These are phyloP conservation scores for Monosporascus cannonballus DNA, from an alignment of 2,329 filamentous ascomycete species.

Conservation along the genomic window DNA sequence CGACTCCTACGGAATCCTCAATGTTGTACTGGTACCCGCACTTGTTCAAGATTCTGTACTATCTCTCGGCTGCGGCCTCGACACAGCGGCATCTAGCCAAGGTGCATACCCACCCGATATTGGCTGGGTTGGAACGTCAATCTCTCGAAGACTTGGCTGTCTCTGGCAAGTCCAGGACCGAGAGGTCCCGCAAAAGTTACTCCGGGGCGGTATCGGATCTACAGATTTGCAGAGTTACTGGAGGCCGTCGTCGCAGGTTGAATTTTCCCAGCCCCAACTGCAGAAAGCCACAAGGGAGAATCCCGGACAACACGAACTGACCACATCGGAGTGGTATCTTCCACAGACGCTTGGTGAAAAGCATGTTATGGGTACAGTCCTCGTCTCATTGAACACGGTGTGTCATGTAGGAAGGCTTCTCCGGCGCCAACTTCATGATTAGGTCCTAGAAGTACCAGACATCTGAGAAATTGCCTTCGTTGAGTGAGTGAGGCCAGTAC, in stretches of 20 bases:
- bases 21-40: background rate
- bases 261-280: background rate
- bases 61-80: background rate
- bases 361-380: background rate
- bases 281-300: background rate
- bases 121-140: background rate
- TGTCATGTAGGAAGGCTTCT: no score
- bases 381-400: background rate
- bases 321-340: background rate
- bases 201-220: background rate
- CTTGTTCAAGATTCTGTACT: background rate
- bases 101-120: background rate
- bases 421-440: no score
- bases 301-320: background rate
- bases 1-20: background rate
- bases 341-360: background rate
- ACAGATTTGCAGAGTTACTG: background rate
- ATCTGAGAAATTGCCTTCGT: background rate
- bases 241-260: background rate
- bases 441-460: background rate
- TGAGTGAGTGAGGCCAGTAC: background rate
- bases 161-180: background rate
- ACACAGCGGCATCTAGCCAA: background rate
- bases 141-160: background rate
- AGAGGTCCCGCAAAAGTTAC: background rate